Evolutionary conservation across 371 early-diverging fungal species (phyloP), one percentile per base, ranked within the genome.

Genomic region (Sporodiniella umbellata): DNA sequence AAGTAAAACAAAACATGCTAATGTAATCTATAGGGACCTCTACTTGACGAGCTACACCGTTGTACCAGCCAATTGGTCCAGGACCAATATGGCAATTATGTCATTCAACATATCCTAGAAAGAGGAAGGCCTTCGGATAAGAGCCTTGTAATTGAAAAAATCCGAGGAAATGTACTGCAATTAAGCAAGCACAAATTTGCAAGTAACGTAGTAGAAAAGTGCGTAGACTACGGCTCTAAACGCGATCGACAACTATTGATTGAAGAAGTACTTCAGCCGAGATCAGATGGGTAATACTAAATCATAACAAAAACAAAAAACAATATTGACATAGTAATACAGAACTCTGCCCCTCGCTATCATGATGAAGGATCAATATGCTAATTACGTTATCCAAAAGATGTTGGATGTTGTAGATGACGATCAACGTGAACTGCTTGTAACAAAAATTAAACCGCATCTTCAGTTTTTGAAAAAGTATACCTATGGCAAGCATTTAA

Each of bases 301-400:
- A 3, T 31, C 7, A 31, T 6, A 5, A 18, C 5, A 17, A 1
- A 11, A 30, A 25, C 21, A 22, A 3, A 35, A 35, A 3, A n/a
- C 1, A 1, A 10, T 30, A 47, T 12, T 33, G 5, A 33, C 14
- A 21, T 30, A 14, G 7, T 12, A 35, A n/a, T n/a, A 72, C 58
- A 88, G 88, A 18, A 82, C 87, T 0, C 86, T 86, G 48, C 92
- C 94, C 14, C 64, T 94, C 53, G 82, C 96, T 60, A 70, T 86
- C 11, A 93, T 95, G 90, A 98, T 99, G 95, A 94, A 92, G 68
- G 99, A 99, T 74, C 99, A 98, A 78, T 99, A 93, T 74, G 99
- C 99, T 47, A 99, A 99, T 76, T 99, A 99, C 70, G 99, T 99
- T 8, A 95, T 99, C 18, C 99, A 99, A 70, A 96, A 98, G 68